Evolutionary conservation across 2,329 filamentous ascomycete species (phyloP).

Genomic region (Talaromyces islandicus): DNA sequence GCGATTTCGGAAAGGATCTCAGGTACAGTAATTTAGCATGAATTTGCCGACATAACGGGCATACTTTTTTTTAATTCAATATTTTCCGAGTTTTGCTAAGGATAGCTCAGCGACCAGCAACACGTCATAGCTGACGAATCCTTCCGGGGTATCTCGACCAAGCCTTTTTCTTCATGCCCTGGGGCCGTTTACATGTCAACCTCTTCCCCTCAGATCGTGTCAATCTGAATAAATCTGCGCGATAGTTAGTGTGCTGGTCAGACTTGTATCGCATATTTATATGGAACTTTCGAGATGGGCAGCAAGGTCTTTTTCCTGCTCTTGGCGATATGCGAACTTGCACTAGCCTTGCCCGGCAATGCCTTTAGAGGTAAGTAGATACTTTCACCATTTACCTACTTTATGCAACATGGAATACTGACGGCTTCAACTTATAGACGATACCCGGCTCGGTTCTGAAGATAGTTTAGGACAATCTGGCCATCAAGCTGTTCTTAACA

Average conservation of each 20-base stretch:
- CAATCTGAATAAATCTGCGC: not conserved
- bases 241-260: not conserved
- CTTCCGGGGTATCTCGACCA: not conserved
- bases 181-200: not conserved
- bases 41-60: not conserved
- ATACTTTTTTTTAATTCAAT: not conserved
- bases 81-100: not conserved
- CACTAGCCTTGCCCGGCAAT: not conserved
- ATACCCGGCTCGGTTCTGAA: not conserved
- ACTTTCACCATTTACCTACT: not conserved
- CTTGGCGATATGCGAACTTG: not conserved
- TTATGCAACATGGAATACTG: not conserved
- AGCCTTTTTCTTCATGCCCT: not conserved
- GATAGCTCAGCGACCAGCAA: not conserved
- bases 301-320: not conserved
- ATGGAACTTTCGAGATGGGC: not conserved
- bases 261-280: not conserved
- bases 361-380: not conserved
- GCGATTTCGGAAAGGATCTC: not conserved
- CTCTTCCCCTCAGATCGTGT: not conserved
- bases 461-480: not conserved
- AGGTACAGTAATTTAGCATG: not conserved
- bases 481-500: not conserved
- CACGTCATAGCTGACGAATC: slow-evolving; percentile 1
- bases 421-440: not conserved